Percentiles rank a stretch among this genome's conserved stretches.
Evolutionary conservation across 2,329 filamentous ascomycete species (phyloP).

Genomic region (Aspergillus brunneoviolaceus): DNA sequence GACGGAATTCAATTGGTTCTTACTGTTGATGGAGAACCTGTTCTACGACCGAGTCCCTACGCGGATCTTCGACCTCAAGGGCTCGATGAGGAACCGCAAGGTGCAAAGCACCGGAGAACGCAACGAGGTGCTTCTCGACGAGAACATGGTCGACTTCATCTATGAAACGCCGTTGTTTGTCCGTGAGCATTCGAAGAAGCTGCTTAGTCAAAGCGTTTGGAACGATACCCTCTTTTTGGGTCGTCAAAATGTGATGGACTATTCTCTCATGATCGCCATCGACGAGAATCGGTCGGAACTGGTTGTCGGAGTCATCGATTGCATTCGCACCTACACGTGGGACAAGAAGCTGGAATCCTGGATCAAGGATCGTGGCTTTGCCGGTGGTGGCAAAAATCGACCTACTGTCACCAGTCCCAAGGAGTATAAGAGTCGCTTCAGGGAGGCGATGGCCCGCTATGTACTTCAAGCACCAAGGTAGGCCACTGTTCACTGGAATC

Average conservation of each 20-base stretch:
- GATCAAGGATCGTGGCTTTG: constrained; percentile 96
- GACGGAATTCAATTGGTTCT: constrained; percentile 89
- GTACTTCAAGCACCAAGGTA: constrained; percentile 54
- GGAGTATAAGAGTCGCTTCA: constrained; percentile 94
- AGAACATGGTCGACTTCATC: constrained; percentile 99
- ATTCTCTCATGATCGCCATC: constrained; percentile 96
- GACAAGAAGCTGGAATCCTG: constrained; percentile 99
- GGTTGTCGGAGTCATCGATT: constrained; percentile 96
- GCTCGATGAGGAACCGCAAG: constrained; percentile 97
- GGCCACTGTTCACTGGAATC: constrained; percentile 17
- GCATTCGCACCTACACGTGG: constrained; percentile 98
- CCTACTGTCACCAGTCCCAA: constrained; percentile 96
- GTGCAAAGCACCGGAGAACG: constrained; percentile 94
- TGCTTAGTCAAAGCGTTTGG: constrained; percentile 88
- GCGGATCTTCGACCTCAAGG: constrained; percentile 92
- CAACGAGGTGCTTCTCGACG: constrained; percentile 93
- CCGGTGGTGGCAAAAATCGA: constrained; percentile 73
- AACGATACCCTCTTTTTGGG: constrained; percentile 96
- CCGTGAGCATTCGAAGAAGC: constrained; percentile 91
- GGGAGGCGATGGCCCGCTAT: constrained; percentile 93
- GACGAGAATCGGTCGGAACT: constrained; percentile 87
- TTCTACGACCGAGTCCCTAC: constrained; percentile 93
- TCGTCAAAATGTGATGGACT: constrained; percentile 98
- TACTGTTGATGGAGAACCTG: constrained; percentile 94
- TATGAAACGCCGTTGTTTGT: constrained; percentile 96